Base-by-base conservation (phyloP, 371 early-diverging fungal species). In the Mortierella sp. region DNA sequence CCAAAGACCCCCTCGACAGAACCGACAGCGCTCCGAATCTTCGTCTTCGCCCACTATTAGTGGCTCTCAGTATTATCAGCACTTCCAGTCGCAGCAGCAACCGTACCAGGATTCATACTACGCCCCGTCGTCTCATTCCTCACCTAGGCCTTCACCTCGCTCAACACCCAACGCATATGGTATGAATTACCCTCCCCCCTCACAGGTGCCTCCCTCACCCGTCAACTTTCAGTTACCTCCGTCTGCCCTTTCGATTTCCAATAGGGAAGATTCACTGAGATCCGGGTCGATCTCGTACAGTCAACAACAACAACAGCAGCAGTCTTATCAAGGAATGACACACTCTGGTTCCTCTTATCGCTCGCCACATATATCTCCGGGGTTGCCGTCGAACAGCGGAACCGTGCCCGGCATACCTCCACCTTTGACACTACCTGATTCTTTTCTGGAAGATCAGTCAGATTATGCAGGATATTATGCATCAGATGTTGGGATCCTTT, bases 391-490 rank as follows among this genome's bases (percentile, higher is more conserved):
- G 26, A 34, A 26, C 41, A 60, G 31, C 31, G 32, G 37, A n/a
- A 52, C 31, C 37, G 1, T 47, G 27, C 14, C 57, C 2, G 15
- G n/a, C 21, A 17, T 66, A 27, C 64, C 65, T 2, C 78, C 78
- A 27, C 70, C 78, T 19, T 39, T 76, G 41, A 39, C 66, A 0
- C 50, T 76, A 28, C 78, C 78, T 17, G 70, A 64, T 7, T 65
- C 70, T 7, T 76, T 76, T 42, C 30, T 76, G 34, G 78, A 70
- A 27, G 78, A 76, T 53, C 78, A 75, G 49, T 55, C 32, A 1
- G 70, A 70, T 44, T 76, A 76, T 28, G 78, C 78, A 34, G 78
- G 61, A 37, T 76, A 76, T 32, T 76, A 76, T 28, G 27, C 71
- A 5, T 70, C 78, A 6, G 78, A 76, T 28, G 78, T 69, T 1